These are phyloP conservation scores for Corynascus novoguineensis DNA, from an alignment of 495 filamentous ascomycete species.

Conservation along the genomic window DNA sequence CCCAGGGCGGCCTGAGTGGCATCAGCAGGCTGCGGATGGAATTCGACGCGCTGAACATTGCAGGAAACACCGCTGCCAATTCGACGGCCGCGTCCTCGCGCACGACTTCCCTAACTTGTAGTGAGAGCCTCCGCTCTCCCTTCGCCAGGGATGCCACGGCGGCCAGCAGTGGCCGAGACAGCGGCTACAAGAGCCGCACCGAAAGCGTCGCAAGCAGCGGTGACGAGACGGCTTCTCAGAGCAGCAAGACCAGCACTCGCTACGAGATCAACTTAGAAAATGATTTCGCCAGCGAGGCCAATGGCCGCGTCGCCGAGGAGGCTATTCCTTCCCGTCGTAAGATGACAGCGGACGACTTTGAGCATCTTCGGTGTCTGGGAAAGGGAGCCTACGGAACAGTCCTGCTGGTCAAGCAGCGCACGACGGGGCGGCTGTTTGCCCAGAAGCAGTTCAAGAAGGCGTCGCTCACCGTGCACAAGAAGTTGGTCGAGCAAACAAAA, in stretches of 20 bases:
- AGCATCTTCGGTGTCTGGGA: conserved; percentile 87
- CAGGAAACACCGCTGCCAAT: conserved; percentile 26
- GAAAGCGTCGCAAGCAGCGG: conserved; percentile 33
- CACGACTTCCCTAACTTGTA: conserved; percentile 38
- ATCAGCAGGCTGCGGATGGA: conserved; percentile 75
- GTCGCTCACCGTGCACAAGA: conserved; percentile 84
- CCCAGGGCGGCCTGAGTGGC: conserved; percentile 50
- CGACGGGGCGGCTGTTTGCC: conserved; percentile 84
- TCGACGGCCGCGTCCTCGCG: conserved; percentile 35
- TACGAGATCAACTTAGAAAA: conserved; percentile 86
- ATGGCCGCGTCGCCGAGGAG: conserved; percentile 43
- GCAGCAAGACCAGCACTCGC: conserved; percentile 46
- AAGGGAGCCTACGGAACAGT: conserved; percentile 96
- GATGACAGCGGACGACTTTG: conserved; percentile 88
- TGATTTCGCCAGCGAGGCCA: conserved; percentile 77
- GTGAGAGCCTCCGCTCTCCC: conserved; percentile 35
- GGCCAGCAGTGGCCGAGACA: conserved; percentile 19
- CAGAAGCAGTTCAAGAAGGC: conserved; percentile 99
- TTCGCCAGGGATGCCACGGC: conserved; percentile 23
- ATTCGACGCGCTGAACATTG: conserved; percentile 59
- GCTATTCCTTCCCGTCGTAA: conserved; percentile 53
- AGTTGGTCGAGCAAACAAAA: conserved; percentile 91
- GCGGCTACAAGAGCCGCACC: conserved; percentile 23
- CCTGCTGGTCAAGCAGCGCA: conserved; percentile 77
- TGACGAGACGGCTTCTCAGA: conserved; percentile 39